phyloP scores from a whole-genome alignment of 306 rosid genomes.

The Acmispon strigosus region DNA sequence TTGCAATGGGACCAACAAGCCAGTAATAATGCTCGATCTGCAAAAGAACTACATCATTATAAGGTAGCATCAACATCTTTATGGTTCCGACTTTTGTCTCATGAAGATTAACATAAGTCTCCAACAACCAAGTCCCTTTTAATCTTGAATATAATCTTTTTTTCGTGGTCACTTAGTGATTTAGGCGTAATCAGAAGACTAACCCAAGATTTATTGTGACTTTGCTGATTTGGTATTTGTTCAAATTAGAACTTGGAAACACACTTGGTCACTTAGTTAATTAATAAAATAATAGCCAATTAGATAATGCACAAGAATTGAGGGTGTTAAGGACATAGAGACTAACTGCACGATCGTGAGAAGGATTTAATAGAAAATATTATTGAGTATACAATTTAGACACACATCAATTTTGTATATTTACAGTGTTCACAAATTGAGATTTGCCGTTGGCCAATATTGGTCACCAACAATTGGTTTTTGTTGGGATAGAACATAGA shows the following conservation, averaged over 20 bases:
- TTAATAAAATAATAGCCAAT: too few species aligned
- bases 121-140: conserved; percentile 21
- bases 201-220: conserved; percentile 1
- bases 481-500: not conserved
- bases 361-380: not conserved
- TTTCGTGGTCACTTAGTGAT: not conserved
- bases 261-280: too few species aligned
- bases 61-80: conserved; percentile 35
- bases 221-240: not conserved
- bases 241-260: not conserved
- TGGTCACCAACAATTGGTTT: not conserved
- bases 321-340: too few species aligned
- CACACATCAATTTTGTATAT: not conserved
- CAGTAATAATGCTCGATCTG: conserved; percentile 22
- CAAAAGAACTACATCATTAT: conserved; percentile 22
- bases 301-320: too few species aligned
- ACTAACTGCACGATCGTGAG: too few species aligned
- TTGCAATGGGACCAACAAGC: conserved; percentile 30
- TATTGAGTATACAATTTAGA: not conserved
- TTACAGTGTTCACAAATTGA: not conserved
- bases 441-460: not conserved
- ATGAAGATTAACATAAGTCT: conserved; percentile 18
- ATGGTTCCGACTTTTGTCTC: conserved; percentile 34
- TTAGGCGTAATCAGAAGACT: not conserved
- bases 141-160: not conserved